These are phyloP conservation scores for Oryza glumipatula DNA, from an alignment of 176 grass and related monocot genomes.

Conservation along the genomic window DNA sequence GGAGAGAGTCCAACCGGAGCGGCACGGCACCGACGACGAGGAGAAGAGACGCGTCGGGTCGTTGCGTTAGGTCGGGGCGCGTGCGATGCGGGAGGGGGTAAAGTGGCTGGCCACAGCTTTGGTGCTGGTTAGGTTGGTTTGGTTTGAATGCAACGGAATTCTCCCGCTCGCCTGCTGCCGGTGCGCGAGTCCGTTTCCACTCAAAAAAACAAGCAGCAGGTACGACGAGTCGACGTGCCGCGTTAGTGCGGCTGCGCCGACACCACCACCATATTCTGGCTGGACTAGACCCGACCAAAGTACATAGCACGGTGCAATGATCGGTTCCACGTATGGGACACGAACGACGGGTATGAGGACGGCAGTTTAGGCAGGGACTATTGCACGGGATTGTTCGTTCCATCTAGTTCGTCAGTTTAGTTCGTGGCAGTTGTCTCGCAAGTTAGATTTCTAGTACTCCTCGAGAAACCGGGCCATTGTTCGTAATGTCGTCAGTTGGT, in stretches of 20 bases:
- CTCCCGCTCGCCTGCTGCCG: neutral
- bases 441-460: neutral
- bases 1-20: no score
- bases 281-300: no score
- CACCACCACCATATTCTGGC: no score
- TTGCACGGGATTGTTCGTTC: no score
- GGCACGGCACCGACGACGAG: neutral
- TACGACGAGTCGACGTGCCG: neutral
- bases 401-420: neutral
- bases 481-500: neutral
- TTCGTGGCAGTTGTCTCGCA: no score
- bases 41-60: neutral
- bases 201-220: neutral
- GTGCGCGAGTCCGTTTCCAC: neutral
- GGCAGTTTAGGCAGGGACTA: no score
- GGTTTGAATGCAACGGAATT: conserved; percentile 12
- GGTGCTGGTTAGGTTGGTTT: neutral
- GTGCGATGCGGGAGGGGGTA: neutral
- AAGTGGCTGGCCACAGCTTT: neutral
- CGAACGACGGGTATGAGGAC: no score
- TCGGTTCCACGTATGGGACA: no score
- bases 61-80: neutral
- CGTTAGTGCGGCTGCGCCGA: neutral
- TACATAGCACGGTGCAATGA: no score
- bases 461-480: neutral